Evolutionary conservation across 371 early-diverging fungal genomes (phyloP).

Genomic region (Mortierella polycephala): DNA sequence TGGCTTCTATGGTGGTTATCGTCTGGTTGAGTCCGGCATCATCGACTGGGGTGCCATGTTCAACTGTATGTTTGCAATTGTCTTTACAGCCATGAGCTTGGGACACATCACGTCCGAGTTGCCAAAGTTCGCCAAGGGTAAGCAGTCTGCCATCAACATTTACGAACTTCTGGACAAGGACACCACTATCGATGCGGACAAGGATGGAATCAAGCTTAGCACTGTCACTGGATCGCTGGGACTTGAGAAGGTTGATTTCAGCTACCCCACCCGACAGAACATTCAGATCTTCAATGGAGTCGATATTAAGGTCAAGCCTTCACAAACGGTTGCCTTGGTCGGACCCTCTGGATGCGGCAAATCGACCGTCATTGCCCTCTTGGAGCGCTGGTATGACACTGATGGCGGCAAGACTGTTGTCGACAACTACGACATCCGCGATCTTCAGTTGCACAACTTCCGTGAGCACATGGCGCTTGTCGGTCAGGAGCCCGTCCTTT

Average conservation of each 20-base stretch:
- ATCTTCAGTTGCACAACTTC: conserved; percentile 68
- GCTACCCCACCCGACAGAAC: conserved; percentile 87
- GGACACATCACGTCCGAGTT: conserved; percentile 64
- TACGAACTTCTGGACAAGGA: conserved; percentile 68
- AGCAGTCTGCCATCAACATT: conserved; percentile 80
- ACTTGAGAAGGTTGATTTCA: conserved; percentile 75
- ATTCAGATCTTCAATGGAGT: conserved; percentile 81
- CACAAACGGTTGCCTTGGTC: conserved; percentile 85
- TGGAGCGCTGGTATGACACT: conserved; percentile 84
- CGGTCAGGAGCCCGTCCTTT: conserved; percentile 89
- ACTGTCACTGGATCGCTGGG: conserved; percentile 66
- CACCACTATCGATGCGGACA: conserved; percentile 64
- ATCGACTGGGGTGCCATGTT: conserved; percentile 25
- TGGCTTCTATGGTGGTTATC: conserved; percentile 60
- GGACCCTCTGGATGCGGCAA: conserved; percentile 80
- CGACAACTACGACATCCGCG: conserved; percentile 70
- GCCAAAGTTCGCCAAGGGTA: conserved; percentile 79
- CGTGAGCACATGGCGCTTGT: conserved; percentile 84
- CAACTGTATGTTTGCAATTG: conserved; percentile 75
- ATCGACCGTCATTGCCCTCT: conserved; percentile 71
- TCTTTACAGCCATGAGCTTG: conserved; percentile 78
- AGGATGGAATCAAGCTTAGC: conserved; percentile 52
- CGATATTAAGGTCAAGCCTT: conserved; percentile 67
- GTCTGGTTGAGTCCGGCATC: conserved; percentile 22
- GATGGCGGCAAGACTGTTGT: conserved; percentile 58